These are phyloP conservation scores for Phylloporus scabripes DNA, from an alignment of 768 basidiomycete genomes.

Conservation along the genomic window DNA sequence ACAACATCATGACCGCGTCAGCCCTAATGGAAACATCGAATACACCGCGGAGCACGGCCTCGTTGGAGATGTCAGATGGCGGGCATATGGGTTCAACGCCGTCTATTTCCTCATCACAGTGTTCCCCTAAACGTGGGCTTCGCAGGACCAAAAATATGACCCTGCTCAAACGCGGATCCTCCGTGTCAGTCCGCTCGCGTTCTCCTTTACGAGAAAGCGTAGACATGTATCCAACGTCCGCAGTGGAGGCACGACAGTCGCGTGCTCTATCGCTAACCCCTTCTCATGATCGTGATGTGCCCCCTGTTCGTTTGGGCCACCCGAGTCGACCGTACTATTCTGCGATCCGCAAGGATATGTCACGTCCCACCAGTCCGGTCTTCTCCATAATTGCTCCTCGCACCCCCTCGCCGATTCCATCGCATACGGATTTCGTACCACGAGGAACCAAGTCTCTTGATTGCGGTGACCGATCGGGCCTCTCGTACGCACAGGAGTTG, in stretches of 20 bases:
- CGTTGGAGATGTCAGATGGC: slow-evolving; percentile 14
- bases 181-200: slow-evolving; percentile 18
- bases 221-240: slow-evolving; percentile 13
- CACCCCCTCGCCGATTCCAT: slow-evolving; percentile 25
- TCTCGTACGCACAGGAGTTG: slow-evolving; percentile 16
- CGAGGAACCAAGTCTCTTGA: slow-evolving; percentile 33
- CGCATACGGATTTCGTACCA: slow-evolving; percentile 18
- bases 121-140: slow-evolving; percentile 31
- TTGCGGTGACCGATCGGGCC: slow-evolving; percentile 17
- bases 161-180: slow-evolving; percentile 25
- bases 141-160: slow-evolving; percentile 37
- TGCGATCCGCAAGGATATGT: slow-evolving; percentile 46
- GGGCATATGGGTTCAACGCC: slow-evolving; percentile 15
- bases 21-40: slow-evolving; percentile 19
- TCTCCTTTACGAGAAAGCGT: slow-evolving; percentile 21
- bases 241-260: slow-evolving; percentile 19
- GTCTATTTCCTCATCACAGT: slow-evolving; percentile 23
- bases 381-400: slow-evolving; percentile 23
- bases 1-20: slow-evolving; percentile 11
- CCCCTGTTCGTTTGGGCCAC: slow-evolving; percentile 41
- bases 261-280: slow-evolving; percentile 17
- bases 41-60: slow-evolving; percentile 18
- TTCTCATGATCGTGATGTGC: slow-evolving; percentile 17
- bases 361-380: slow-evolving; percentile 35
- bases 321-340: slow-evolving; percentile 51